phyloP scores from a whole-genome alignment of 208 protist genomes.

The Wallacemonas sp. region DNA sequence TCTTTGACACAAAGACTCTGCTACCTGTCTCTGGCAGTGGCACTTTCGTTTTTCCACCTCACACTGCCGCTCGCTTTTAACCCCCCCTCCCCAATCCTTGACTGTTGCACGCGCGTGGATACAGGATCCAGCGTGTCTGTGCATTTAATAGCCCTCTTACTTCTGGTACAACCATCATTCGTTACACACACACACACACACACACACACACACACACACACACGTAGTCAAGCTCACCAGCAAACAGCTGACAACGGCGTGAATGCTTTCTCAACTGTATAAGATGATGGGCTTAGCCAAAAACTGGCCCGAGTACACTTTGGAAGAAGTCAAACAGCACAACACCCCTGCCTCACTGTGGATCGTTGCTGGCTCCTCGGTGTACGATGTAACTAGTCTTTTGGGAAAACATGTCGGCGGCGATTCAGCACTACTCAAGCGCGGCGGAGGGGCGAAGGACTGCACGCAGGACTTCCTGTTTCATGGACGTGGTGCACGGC shows the following conservation, averaged over 20 bases:
- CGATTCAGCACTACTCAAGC: constrained; percentile 15
- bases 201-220: too few relatives aligned
- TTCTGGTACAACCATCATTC: too few relatives aligned
- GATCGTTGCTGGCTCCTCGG: constrained; percentile 26
- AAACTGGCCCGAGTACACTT: constrained; percentile 20
- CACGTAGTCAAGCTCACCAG: too few relatives aligned
- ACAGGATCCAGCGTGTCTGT: too few relatives aligned
- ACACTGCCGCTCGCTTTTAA: too few relatives aligned
- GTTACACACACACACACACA: too few relatives aligned
- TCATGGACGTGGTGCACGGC: constrained; percentile 10
- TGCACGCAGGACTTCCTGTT: constrained; percentile 27
- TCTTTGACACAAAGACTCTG: too few relatives aligned
- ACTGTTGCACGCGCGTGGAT: too few relatives aligned
- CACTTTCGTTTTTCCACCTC: constrained; percentile 15
- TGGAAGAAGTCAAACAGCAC: constrained; percentile 17
- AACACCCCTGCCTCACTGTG: constrained; percentile 18
- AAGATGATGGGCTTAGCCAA: constrained; percentile 9
- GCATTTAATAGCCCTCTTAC: too few relatives aligned
- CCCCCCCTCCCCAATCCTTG: too few relatives aligned
- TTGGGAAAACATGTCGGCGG: constrained; percentile 25
- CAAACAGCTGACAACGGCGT: background rate
- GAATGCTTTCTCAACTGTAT: constrained; percentile 16
- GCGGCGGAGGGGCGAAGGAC: constrained; percentile 21
- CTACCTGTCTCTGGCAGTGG: too few relatives aligned
- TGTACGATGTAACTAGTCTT: constrained; percentile 31